phyloP scores from a whole-genome alignment of 2,329 filamentous ascomycete genomes.

The Fusarium sp. region DNA sequence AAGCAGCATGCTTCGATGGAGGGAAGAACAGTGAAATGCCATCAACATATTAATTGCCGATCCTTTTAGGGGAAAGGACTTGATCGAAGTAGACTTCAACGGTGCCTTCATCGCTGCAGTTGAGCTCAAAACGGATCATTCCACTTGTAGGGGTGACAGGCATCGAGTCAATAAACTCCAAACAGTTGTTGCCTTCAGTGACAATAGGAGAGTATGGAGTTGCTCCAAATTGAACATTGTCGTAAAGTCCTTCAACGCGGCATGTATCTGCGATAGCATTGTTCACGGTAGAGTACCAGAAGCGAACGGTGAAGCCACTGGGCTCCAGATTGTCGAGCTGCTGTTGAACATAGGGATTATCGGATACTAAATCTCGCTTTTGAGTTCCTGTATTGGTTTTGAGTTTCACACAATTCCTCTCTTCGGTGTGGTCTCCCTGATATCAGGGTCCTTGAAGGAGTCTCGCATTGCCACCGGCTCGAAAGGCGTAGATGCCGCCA shows the following conservation, averaged over 20 bases:
- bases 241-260: conserved; percentile 33
- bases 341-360: conserved; percentile 31
- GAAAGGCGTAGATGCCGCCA: conserved; percentile 35
- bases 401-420: conserved; percentile 31
- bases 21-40: conserved; percentile 30
- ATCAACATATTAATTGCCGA: conserved; percentile 28
- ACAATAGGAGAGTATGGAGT: conserved; percentile 33
- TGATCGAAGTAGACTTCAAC: conserved; percentile 37
- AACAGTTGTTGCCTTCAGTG: conserved; percentile 1
- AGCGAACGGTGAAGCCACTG: conserved; percentile 34
- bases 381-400: not conserved
- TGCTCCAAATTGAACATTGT: conserved; percentile 14
- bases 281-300: conserved; percentile 29
- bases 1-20: conserved; percentile 11
- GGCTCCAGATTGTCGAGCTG: conserved; percentile 24
- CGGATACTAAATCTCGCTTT: conserved; percentile 3
- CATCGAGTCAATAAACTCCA: conserved; percentile 20
- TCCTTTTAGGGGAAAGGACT: conserved; percentile 37
- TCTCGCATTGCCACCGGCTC: conserved; percentile 17
- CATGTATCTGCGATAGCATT: conserved; percentile 31
- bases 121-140: conserved; percentile 31
- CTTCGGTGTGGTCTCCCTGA: conserved; percentile 16
- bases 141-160: conserved; percentile 27
- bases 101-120: conserved; percentile 26
- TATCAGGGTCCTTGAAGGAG: conserved; percentile 29